phyloP scores from a whole-genome alignment of 768 basidiomycete genomes.

The Strobilomyces confusus region DNA sequence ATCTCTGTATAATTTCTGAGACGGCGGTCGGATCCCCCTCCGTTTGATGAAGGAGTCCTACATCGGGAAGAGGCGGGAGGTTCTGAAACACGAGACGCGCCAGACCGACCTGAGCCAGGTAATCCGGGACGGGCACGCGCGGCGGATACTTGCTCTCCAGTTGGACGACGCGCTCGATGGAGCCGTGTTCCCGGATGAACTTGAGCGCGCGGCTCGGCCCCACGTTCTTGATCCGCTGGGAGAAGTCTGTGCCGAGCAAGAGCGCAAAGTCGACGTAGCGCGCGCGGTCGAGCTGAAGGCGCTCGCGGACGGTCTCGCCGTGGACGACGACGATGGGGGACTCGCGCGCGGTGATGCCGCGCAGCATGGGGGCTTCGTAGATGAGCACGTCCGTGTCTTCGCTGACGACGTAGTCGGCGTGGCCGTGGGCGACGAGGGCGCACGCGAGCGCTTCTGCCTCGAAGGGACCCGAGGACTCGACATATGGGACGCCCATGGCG shows the following conservation, averaged over 20 bases:
- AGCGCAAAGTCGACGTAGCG: constrained; percentile 82
- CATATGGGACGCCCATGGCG: constrained; percentile 80
- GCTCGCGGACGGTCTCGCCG: constrained; percentile 56
- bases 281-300: constrained; percentile 51
- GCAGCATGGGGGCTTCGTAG: constrained; percentile 78
- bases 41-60: constrained; percentile 30
- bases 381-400: constrained; percentile 89
- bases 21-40: constrained; percentile 42
- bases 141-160: constrained; percentile 49
- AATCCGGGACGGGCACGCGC: constrained; percentile 42
- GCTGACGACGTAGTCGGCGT: constrained; percentile 84
- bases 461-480: constrained; percentile 62
- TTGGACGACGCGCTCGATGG: constrained; percentile 68
- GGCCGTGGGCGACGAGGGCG: constrained; percentile 66
- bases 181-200: constrained; percentile 64
- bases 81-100: constrained; percentile 65
- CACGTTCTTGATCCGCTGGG: constrained; percentile 75
- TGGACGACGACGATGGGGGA: constrained; percentile 61
- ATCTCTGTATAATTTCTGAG: constrained; percentile 44
- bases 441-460: constrained; percentile 89
- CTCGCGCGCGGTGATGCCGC: constrained; percentile 62
- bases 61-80: constrained; percentile 58
- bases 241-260: constrained; percentile 88
- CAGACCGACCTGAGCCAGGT: constrained; percentile 58
- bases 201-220: constrained; percentile 77